phyloP scores from a whole-genome alignment of 176 grass and related monocot species.

The Aegilops longissima region DNA sequence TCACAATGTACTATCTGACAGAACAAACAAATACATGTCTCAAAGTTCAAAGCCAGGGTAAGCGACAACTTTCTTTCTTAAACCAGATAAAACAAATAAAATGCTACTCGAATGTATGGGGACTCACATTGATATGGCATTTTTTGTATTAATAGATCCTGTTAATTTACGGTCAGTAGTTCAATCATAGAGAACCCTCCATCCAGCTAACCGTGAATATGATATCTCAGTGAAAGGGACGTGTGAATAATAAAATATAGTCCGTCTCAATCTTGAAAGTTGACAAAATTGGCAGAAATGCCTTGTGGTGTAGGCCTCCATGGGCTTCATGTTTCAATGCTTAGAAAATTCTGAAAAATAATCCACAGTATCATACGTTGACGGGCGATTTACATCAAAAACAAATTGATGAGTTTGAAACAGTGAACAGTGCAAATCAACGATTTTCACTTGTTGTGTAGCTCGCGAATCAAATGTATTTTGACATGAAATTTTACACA shows the following conservation, averaged over 20 bases:
- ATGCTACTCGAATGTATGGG: neutral
- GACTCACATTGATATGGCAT: constrained; percentile 2
- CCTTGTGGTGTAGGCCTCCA: too few species aligned
- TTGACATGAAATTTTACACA: too few species aligned
- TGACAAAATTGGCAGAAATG: neutral
- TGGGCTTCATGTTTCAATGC: too few species aligned
- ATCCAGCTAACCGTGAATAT: constrained; percentile 14
- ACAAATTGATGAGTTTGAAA: too few species aligned
- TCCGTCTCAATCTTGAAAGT: neutral
- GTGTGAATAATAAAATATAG: neutral
- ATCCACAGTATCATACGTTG: too few species aligned
- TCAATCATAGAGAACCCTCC: constrained; percentile 35
- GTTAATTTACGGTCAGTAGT: constrained; percentile 4
- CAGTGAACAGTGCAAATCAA: too few species aligned
- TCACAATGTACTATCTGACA: neutral
- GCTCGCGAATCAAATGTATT: too few species aligned
- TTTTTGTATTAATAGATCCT: constrained; percentile 14
- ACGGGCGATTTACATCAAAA: too few species aligned
- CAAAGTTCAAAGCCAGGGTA: neutral
- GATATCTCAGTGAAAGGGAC: constrained; percentile 24
- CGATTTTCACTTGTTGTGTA: too few species aligned
- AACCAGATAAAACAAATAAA: constrained; percentile 1
- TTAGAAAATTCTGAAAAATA: too few species aligned
- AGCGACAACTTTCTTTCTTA: neutral
- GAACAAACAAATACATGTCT: neutral